phyloP scores from a whole-genome alignment of 306 rosid genomes.

The Ochetophila trinervis region DNA sequence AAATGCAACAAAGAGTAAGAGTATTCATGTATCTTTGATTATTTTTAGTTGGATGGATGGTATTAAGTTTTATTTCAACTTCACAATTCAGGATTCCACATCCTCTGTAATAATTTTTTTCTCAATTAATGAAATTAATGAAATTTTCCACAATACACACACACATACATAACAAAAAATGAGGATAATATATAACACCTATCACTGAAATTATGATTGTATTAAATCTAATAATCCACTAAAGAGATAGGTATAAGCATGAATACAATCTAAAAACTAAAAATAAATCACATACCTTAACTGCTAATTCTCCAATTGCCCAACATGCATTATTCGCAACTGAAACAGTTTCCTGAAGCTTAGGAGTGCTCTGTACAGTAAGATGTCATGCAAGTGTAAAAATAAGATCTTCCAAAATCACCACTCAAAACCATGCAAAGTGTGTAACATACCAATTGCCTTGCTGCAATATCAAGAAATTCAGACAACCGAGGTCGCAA shows the following conservation, averaged over 20 bases:
- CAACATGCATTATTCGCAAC: constrained; percentile 99
- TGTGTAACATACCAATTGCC: constrained; percentile 76
- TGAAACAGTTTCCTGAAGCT: constrained; percentile 75
- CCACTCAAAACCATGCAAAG: constrained; percentile 5
- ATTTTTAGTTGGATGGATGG: too few relatives aligned
- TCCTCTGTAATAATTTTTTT: too few relatives aligned
- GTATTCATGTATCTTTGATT: too few relatives aligned
- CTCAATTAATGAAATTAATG: too few relatives aligned
- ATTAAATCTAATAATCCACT: not conserved
- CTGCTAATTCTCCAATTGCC: constrained; percentile 96
- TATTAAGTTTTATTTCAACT: too few relatives aligned
- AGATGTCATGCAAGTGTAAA: not conserved
- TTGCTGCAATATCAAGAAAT: constrained; percentile 80
- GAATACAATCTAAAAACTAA: not conserved
- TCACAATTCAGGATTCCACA: too few relatives aligned
- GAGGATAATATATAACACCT: too few relatives aligned
- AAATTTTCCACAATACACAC: too few relatives aligned
- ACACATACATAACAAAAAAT: too few relatives aligned
- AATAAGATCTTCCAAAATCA: constrained; percentile 21
- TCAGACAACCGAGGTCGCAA: constrained; percentile 78
- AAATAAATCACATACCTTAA: constrained; percentile 59
- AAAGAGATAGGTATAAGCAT: not conserved
- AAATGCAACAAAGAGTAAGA: not conserved
- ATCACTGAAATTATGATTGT: too few relatives aligned
- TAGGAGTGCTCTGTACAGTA: constrained; percentile 64